These are phyloP conservation scores for Penicillium thymicola DNA, from an alignment of 2,329 filamentous ascomycete species.

Conservation along the genomic window DNA sequence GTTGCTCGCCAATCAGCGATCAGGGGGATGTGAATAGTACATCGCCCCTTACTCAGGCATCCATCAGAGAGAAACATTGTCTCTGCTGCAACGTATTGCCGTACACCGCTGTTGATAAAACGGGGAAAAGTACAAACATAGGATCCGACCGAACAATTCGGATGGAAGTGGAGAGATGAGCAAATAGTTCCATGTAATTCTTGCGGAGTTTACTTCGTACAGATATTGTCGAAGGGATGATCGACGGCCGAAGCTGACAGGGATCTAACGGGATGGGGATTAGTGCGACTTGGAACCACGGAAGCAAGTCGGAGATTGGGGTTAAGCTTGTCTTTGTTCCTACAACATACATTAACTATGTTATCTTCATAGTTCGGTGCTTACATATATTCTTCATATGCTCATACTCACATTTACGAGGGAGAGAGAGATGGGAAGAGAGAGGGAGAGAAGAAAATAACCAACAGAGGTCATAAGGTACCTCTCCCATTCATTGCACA, in stretches of 20 bases:
- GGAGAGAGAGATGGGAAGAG: no score
- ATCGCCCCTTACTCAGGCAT: neutral
- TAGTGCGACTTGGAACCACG: neutral
- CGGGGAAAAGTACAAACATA: neutral
- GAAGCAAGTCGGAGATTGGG: constrained; percentile 1
- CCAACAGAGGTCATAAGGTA: neutral
- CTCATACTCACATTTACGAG: no score
- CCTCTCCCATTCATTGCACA: neutral
- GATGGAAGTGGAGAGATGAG: neutral
- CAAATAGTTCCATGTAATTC: no score
- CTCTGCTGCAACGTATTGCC: neutral
- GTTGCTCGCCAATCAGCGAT: constrained; percentile 2
- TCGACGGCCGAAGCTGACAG: constrained; percentile 1
- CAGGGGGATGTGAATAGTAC: neutral
- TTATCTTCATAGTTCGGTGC: no score
- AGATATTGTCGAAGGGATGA: neutral
- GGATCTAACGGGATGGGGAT: neutral
- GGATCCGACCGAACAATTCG: neutral
- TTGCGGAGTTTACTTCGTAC: neutral
- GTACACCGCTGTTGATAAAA: neutral
- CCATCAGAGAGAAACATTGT: neutral
- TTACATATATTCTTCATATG: no score
- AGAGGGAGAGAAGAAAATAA: neutral
- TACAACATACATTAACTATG: no score
- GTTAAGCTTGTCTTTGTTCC: neutral